Conservation (phyloP, 495 filamentous ascomycete genomes). For the Xylaria cubensis region DNA sequence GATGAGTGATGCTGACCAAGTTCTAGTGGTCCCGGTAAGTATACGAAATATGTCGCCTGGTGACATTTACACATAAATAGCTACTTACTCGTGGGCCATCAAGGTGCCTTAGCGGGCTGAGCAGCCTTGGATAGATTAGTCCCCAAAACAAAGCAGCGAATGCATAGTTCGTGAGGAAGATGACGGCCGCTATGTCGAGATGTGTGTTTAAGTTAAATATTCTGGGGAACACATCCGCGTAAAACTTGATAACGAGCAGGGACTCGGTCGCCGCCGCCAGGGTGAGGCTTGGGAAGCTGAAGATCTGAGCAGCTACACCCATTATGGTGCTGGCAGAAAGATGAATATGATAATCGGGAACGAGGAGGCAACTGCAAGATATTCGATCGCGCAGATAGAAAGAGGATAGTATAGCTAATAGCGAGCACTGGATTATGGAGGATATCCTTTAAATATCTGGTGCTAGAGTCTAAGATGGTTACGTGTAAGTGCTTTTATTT, state of each 20-base stretch:
- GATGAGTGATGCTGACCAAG: slow-evolving; percentile 25
- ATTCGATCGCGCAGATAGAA: neutral
- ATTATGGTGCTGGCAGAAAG: neutral
- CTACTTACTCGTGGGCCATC: slow-evolving; percentile 56
- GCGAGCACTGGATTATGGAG: neutral
- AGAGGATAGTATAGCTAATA: neutral
- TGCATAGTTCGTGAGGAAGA: slow-evolving; percentile 31
- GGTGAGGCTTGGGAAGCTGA: slow-evolving; percentile 31
- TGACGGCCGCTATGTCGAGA: slow-evolving; percentile 18
- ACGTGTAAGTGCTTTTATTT: neutral
- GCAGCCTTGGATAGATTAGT: slow-evolving; percentile 61
- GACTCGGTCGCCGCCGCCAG: slow-evolving; percentile 29
- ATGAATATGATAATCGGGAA: neutral
- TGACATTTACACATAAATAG: neutral
- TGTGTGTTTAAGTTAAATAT: neutral
- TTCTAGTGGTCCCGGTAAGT: neutral
- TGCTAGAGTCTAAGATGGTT: neutral
- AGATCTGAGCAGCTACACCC: slow-evolving; percentile 29
- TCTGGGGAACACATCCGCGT: slow-evolving; percentile 14
- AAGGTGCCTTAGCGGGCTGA: slow-evolving; percentile 63
- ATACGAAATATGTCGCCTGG: neutral
- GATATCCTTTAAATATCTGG: neutral
- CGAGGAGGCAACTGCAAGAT: neutral
- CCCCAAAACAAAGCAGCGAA: slow-evolving; percentile 47
- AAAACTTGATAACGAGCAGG: slow-evolving; percentile 25